These are phyloP conservation scores for Cadophora gregata DNA, from an alignment of 2,329 filamentous ascomycete genomes.

Conservation along the genomic window DNA sequence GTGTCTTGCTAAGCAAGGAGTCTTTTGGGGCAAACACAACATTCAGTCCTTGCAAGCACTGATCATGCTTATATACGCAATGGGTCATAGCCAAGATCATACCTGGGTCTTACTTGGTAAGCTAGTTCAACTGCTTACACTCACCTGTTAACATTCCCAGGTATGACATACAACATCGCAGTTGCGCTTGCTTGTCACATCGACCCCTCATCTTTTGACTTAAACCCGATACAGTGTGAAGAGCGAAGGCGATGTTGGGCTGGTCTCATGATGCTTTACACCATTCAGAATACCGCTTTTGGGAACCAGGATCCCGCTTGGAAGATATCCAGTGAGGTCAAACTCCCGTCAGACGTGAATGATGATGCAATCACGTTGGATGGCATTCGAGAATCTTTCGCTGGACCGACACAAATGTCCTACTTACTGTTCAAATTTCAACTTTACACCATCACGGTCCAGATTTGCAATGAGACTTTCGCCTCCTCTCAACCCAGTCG, in stretches of 20 bases:
- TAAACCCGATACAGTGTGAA: slow-evolving; percentile 28
- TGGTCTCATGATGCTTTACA: slow-evolving; percentile 31
- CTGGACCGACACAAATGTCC: slow-evolving; percentile 27
- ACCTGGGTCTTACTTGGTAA: slow-evolving; percentile 30
- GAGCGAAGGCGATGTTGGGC: slow-evolving; percentile 29
- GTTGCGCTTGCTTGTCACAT: slow-evolving; percentile 27
- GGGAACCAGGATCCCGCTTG: slow-evolving; percentile 23
- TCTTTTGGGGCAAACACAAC: slow-evolving; percentile 29
- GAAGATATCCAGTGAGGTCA: slow-evolving; percentile 11
- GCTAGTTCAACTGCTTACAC: not conserved
- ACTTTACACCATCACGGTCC: slow-evolving; percentile 24
- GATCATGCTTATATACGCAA: slow-evolving; percentile 28
- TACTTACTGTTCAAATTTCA: slow-evolving; percentile 32
- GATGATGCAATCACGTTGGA: slow-evolving; percentile 19
- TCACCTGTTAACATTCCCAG: slow-evolving; percentile 6
- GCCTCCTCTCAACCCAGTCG: slow-evolving; percentile 13
- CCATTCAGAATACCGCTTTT: slow-evolving; percentile 26
- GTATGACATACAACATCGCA: slow-evolving; percentile 29
- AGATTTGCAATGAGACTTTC: slow-evolving; percentile 28
- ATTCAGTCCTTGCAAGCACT: slow-evolving; percentile 28
- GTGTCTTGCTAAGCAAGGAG: slow-evolving; percentile 27
- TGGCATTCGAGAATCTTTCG: not conserved
- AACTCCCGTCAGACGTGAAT: slow-evolving; percentile 26
- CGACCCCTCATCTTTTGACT: slow-evolving; percentile 23
- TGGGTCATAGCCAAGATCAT: slow-evolving; percentile 27